Conservation (phyloP, 2,329 filamentous ascomycete species). For the Aspergillus cejpii region DNA sequence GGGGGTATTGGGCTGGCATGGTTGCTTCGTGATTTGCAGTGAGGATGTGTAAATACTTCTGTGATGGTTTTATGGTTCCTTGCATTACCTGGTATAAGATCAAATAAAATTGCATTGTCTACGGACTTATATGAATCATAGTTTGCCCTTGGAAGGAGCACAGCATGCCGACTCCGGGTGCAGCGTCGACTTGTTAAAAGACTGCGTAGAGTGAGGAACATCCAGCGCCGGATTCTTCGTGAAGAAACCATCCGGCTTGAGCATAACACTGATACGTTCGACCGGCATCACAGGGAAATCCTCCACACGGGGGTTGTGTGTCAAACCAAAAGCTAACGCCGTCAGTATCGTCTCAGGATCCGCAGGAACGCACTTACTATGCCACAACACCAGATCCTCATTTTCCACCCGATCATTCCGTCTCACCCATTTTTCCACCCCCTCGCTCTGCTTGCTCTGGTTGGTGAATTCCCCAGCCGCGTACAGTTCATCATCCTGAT, state of each 20-base stretch:
- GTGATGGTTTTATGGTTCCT: not conserved
- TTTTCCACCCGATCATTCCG: slow-evolving; percentile 47
- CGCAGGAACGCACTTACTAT: slow-evolving; percentile 25
- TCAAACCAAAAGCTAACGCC: slow-evolving; percentile 46
- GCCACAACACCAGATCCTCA: slow-evolving; percentile 38
- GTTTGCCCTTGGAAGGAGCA: slow-evolving; percentile 21
- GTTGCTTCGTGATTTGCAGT: not conserved
- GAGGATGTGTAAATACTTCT: not conserved
- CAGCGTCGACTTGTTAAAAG: slow-evolving; percentile 36
- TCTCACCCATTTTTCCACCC: slow-evolving; percentile 48
- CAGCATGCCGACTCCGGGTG: slow-evolving; percentile 27
- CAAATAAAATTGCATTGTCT: not conserved
- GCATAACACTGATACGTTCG: slow-evolving; percentile 46
- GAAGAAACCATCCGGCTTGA: slow-evolving; percentile 48
- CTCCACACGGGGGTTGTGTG: slow-evolving; percentile 58
- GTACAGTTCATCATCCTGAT: slow-evolving; percentile 48
- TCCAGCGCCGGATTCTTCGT: slow-evolving; percentile 46
- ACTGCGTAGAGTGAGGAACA: slow-evolving; percentile 38
- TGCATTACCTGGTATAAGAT: not conserved
- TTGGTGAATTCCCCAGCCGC: slow-evolving; percentile 49
- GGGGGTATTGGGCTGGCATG: not conserved
- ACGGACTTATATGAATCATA: slow-evolving; percentile 6
- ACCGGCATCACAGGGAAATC: slow-evolving; percentile 63
- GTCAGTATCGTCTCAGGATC: not conserved
- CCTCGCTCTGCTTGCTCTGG: slow-evolving; percentile 48